Evolutionary conservation across 768 basidiomycete genomes (phyloP).

Genomic region (Leccinum subtestaceum): DNA sequence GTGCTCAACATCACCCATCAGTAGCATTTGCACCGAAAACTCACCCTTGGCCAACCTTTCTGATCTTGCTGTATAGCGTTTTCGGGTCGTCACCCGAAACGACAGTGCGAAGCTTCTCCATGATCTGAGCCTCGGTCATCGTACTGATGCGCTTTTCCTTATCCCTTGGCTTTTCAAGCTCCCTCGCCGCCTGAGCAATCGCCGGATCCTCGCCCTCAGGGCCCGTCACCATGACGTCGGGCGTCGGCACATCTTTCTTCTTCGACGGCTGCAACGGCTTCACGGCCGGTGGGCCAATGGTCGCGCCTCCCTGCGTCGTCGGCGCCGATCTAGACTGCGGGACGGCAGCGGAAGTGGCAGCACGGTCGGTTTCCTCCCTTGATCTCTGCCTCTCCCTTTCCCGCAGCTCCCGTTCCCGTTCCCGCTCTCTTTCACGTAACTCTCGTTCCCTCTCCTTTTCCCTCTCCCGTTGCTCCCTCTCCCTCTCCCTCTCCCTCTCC

Average conservation of each 20-base stretch:
- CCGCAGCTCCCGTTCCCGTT: constrained; percentile 25
- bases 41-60: constrained; percentile 98
- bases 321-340: constrained; percentile 43
- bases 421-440: constrained; percentile 26
- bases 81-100: constrained; percentile 88
- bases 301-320: constrained; percentile 48
- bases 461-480: not conserved
- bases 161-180: constrained; percentile 56
- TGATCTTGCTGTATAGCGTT: constrained; percentile 89
- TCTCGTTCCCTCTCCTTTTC: constrained; percentile 36
- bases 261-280: constrained; percentile 75
- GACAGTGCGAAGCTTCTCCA: constrained; percentile 92
- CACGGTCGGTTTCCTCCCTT: constrained; percentile 33
- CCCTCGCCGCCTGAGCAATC: constrained; percentile 68
- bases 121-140: constrained; percentile 97
- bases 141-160: constrained; percentile 88
- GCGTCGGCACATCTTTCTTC: constrained; percentile 43
- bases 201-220: constrained; percentile 42
- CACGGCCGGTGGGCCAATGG: constrained; percentile 56
- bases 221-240: constrained; percentile 51
- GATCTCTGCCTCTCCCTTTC: constrained; percentile 24
- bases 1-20: not conserved
- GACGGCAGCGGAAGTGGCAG: constrained; percentile 21
- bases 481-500: constrained; percentile 5
- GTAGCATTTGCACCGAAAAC: constrained; percentile 31